These are phyloP conservation scores for Nitzschia sp. DNA, from an alignment of 108 stramenopile genomes.

Conservation along the genomic window DNA sequence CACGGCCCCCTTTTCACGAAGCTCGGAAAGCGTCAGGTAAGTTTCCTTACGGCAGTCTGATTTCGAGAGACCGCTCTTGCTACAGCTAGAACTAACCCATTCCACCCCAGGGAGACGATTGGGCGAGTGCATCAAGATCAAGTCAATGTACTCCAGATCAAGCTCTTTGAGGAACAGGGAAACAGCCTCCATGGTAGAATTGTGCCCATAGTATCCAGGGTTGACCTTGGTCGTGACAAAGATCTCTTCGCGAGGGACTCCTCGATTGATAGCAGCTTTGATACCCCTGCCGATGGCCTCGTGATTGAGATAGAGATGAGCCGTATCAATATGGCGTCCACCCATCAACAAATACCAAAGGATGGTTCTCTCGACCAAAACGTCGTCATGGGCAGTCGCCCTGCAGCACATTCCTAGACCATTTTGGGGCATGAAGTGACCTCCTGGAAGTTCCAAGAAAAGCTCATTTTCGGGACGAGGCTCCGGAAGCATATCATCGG, in stretches of 20 bases:
- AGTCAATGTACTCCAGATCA: slow-evolving; percentile 76
- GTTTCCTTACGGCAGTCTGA: slow-evolving; percentile 68
- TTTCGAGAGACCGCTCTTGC: slow-evolving; percentile 34
- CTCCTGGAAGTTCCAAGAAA: slow-evolving; percentile 58
- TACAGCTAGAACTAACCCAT: slow-evolving; percentile 29
- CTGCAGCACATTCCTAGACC: slow-evolving; percentile 83
- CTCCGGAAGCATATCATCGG: slow-evolving; percentile 59
- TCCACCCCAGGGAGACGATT: not conserved
- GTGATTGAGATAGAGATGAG: slow-evolving; percentile 81
- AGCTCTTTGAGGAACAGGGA: slow-evolving; percentile 55
- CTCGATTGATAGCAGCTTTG: slow-evolving; percentile 56
- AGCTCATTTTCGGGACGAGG: slow-evolving; percentile 64
- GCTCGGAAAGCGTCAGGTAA: slow-evolving; percentile 61
- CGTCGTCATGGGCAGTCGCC: slow-evolving; percentile 64
- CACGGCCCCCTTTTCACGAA: slow-evolving; percentile 60
- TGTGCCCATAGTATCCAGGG: slow-evolving; percentile 59
- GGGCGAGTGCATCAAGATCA: slow-evolving; percentile 76
- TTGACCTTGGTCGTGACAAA: slow-evolving; percentile 84
- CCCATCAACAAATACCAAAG: slow-evolving; percentile 68
- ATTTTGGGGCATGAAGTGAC: slow-evolving; percentile 54
- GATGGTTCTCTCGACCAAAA: slow-evolving; percentile 52
- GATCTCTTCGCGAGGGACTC: slow-evolving; percentile 75
- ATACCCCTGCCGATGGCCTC: slow-evolving; percentile 75
- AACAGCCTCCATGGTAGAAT: slow-evolving; percentile 44
- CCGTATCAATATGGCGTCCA: slow-evolving; percentile 78